These are phyloP conservation scores for Trametes pubescens DNA, from an alignment of 1,284 basidiomycete genomes.

Conservation along the genomic window DNA sequence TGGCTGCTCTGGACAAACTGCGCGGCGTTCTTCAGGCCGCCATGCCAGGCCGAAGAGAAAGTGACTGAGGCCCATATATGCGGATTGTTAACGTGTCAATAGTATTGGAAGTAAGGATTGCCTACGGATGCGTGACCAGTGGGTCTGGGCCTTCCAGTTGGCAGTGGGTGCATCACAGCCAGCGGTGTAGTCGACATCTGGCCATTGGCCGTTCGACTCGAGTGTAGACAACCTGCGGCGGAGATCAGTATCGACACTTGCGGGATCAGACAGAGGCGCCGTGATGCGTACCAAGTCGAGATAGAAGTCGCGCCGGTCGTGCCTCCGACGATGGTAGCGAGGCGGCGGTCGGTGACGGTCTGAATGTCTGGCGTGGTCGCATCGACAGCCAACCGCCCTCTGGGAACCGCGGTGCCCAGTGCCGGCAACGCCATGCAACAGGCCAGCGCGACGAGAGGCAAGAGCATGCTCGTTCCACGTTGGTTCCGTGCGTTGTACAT, in stretches of 20 bases:
- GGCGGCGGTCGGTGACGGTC: conserved; percentile 38
- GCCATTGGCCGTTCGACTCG: conserved; percentile 59
- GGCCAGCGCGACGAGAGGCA: conserved; percentile 21
- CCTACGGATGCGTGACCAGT: conserved; percentile 66
- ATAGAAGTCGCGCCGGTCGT: conserved; percentile 36
- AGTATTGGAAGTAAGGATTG: conserved; percentile 12
- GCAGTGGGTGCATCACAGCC: conserved; percentile 66
- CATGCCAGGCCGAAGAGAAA: conserved; percentile 65
- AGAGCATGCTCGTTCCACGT: conserved; percentile 13
- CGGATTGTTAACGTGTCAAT: not conserved
- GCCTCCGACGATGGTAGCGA: conserved; percentile 41
- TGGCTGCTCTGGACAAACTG: conserved; percentile 51
- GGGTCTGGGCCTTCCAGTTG: conserved; percentile 70
- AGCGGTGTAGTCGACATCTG: conserved; percentile 61
- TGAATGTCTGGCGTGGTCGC: conserved; percentile 35
- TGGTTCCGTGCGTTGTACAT: conserved; percentile 17
- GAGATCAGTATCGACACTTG: not conserved
- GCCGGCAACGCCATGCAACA: conserved; percentile 16
- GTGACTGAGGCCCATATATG: conserved; percentile 38
- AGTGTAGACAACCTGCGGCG: conserved; percentile 51
- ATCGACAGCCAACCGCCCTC: conserved; percentile 4
- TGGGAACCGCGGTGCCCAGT: conserved; percentile 20
- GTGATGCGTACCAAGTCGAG: conserved; percentile 36
- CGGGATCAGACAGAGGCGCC: not conserved
- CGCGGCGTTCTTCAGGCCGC: conserved; percentile 50